Base-by-base conservation (phyloP, 495 filamentous ascomycete genomes). In the Aspergillus egyptiacus region DNA sequence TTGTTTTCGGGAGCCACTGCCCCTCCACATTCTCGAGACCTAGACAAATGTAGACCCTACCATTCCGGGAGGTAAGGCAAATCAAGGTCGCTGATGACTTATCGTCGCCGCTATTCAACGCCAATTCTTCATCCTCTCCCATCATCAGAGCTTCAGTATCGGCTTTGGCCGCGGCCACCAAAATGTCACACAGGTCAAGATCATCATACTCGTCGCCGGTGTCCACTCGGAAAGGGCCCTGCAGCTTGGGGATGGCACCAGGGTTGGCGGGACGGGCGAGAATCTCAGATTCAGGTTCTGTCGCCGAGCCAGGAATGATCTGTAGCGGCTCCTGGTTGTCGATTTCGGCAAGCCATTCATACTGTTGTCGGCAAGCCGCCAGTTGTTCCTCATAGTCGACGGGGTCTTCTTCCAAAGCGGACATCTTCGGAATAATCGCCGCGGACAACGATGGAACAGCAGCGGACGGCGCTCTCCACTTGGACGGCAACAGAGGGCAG, bases 401-500 rank as follows among this genome's bases (percentile, higher is more conserved):
- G 1, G 74, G 63, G 43, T 85, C 76, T 37, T 82, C 77, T 48
- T 85, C 75, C 13, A 79, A 57, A 1, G 78, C 74, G 6, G 80
- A 78, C 2, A 80, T 57, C 50, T 86, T 86, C 13, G 80, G 76
- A 14, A 87, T 76, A 45, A 90, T 83, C 11, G 81, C 79, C 11
- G 87, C 76, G 13, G 87, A 87, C 24, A 95, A 71, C 0, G 86
- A 85, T 2, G 89, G 84, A 22, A 94, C 79, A 10, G 86, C 73
- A 0, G 82, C 82, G 2, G 84, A 75, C 13, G 85, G 80, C n/a
- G 85, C 83, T 40, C 84, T 75, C 88, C 88, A 96, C 56, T 81
- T 88, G 11, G 76, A 77, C 4, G 90, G 90, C 22, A 96, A 67
- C 4, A 95, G 74, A 8, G 90, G 90, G 62, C 90, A 95, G n/a